Percentiles rank a stretch among this genome's conserved stretches.
phyloP scores from a whole-genome alignment of 768 basidiomycete species.

The Pleurotus tuber-regium region DNA sequence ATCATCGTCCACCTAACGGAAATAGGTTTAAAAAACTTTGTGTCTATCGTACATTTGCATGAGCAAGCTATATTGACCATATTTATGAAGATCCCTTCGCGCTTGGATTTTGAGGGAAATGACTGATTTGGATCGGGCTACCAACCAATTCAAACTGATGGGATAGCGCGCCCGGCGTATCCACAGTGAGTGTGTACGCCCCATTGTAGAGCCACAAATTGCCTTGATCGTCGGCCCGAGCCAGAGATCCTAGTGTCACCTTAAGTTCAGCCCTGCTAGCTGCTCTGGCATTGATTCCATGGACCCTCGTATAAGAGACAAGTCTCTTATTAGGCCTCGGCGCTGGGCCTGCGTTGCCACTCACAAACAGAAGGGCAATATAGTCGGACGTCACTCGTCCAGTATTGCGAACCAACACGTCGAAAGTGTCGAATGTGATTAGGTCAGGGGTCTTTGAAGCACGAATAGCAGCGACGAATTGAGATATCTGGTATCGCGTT shows the following conservation, averaged over 20 bases:
- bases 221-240: conserved; percentile 44
- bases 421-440: conserved; percentile 46
- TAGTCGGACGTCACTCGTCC: conserved; percentile 52
- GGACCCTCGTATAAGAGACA: conserved; percentile 43
- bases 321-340: conserved; percentile 54
- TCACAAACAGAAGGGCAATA: conserved; percentile 51
- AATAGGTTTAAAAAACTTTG: no score
- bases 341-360: conserved; percentile 43
- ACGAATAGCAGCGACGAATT: conserved; percentile 29
- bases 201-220: conserved; percentile 45
- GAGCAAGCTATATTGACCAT: no score
- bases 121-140: conserved; percentile 33
- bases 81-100: no score
- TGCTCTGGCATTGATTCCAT: conserved; percentile 24
- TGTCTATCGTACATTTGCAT: no score
- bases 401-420: conserved; percentile 46
- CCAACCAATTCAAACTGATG: conserved; percentile 44
- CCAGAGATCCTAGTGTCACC: conserved; percentile 47
- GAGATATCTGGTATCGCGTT: conserved; percentile 37
- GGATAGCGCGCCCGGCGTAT: conserved; percentile 37
- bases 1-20: no score
- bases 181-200: conserved; percentile 39
- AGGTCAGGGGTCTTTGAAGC: conserved; percentile 33
- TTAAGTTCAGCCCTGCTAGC: conserved; percentile 29
- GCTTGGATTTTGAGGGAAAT: conserved; percentile 32